phyloP scores from a whole-genome alignment of 495 filamentous ascomycete genomes.

The Friedmanniomyces endolithicus region DNA sequence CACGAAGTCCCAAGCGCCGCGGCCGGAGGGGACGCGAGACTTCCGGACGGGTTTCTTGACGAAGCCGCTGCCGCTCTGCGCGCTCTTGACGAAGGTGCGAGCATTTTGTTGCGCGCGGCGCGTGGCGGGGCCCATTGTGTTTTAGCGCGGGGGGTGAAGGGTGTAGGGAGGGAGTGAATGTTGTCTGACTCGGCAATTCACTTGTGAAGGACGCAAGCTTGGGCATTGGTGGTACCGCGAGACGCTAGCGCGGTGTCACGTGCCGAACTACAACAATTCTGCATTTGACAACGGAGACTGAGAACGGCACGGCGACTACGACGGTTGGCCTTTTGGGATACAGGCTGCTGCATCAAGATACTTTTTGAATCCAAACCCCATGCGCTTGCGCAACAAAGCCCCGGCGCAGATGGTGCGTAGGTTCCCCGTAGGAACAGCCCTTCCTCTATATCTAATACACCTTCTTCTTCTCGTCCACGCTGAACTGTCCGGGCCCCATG shows the following conservation, averaged over 20 bases:
- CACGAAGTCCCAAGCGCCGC: conserved; percentile 8
- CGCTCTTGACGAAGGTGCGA: background rate
- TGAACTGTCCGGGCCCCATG: conserved; percentile 94
- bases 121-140: background rate
- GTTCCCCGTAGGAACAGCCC: background rate
- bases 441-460: conserved; percentile 56
- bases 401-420: background rate
- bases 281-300: no score
- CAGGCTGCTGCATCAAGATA: background rate
- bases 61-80: background rate
- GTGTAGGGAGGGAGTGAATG: no score
- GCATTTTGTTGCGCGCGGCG: background rate
- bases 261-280: no score
- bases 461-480: conserved; percentile 99
- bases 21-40: background rate
- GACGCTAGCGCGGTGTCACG: no score
- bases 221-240: no score
- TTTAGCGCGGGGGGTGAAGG: background rate
- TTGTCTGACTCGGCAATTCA: no score
- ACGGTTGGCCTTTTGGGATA: background rate
- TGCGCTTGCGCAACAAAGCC: background rate
- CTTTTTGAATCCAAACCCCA: background rate
- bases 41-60: background rate
- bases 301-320: no score
- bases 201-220: no score